Percentiles rank a stretch among this genome's conserved stretches.
phyloP scores from a whole-genome alignment of 2,329 filamentous ascomycete species.

The Chaetothyriales sp. region DNA sequence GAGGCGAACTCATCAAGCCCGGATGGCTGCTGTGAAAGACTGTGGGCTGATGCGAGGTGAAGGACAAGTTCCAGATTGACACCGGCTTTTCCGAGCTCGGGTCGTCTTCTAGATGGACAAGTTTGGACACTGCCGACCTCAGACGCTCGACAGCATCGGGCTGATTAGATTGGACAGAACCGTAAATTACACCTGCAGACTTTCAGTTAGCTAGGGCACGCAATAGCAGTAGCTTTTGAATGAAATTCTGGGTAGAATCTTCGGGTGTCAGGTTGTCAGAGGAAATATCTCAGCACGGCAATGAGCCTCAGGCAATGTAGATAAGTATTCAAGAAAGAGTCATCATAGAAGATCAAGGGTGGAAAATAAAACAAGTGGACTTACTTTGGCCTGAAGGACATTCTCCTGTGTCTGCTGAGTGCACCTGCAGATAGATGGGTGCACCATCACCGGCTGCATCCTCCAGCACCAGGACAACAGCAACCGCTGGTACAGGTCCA shows the following conservation, averaged over 20 bases:
- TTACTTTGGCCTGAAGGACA: constrained; percentile 82
- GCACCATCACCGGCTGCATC: constrained; percentile 21
- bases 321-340: constrained; percentile 81
- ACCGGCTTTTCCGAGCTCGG: neutral
- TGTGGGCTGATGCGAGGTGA: constrained; percentile 40
- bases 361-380: constrained; percentile 28
- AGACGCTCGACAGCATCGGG: constrained; percentile 5
- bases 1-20: constrained; percentile 7
- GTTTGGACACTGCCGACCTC: constrained; percentile 9
- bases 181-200: constrained; percentile 42
- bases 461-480: constrained; percentile 25
- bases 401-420: constrained; percentile 85
- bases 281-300: constrained; percentile 67
- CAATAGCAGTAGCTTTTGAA: constrained; percentile 1
- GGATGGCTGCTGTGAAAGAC: constrained; percentile 19
- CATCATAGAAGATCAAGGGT: constrained; percentile 52
- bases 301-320: constrained; percentile 95
- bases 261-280: constrained; percentile 71
- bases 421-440: constrained; percentile 49
- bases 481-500: constrained; percentile 57
- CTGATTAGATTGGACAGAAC: constrained; percentile 23
- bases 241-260: constrained; percentile 19
- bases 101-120: neutral
- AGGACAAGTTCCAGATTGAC: constrained; percentile 14
- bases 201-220: constrained; percentile 6